Percentiles rank a stretch among this genome's conserved stretches.
Conservation (phyloP, 202 grass and related monocot genomes). For the Carex arenaria region DNA sequence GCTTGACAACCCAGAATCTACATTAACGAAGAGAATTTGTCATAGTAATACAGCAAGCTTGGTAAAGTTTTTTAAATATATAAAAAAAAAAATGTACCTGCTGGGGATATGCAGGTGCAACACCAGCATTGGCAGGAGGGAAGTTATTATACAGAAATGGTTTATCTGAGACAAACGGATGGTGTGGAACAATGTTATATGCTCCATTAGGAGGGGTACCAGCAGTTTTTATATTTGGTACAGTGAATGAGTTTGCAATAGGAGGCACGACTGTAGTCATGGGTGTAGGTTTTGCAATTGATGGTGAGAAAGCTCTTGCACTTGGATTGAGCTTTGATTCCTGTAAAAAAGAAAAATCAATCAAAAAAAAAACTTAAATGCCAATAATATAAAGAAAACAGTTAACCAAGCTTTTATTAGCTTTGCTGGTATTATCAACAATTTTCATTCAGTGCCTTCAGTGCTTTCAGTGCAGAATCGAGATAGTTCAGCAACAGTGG, state of each 20-base stretch:
- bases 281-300: conserved; percentile 51
- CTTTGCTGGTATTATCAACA: conserved; percentile 9
- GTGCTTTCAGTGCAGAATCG: not conserved
- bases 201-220: conserved; percentile 52
- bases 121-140: conserved; percentile 41
- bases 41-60: conserved; percentile 17
- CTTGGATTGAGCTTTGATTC: conserved; percentile 89
- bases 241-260: conserved; percentile 40
- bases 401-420: not conserved
- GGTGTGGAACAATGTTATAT: conserved; percentile 37
- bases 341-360: conserved; percentile 41
- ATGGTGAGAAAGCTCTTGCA: conserved; percentile 83
- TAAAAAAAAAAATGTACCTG: conserved; percentile 43
- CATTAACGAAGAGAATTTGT: conserved; percentile 22
- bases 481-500: conserved; percentile 18
- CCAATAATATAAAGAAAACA: conserved; percentile 22
- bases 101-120: conserved; percentile 51
- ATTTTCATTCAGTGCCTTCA: not conserved
- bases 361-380: conserved; percentile 11
- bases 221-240: conserved; percentile 33
- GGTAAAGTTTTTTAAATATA: conserved; percentile 10
- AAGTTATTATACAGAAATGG: conserved; percentile 56
- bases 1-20: conserved; percentile 54
- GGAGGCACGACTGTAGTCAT: conserved; percentile 30
- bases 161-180: conserved; percentile 53